Conservation (phyloP, 1,284 basidiomycete species). For the Testicularia cyperi region DNA sequence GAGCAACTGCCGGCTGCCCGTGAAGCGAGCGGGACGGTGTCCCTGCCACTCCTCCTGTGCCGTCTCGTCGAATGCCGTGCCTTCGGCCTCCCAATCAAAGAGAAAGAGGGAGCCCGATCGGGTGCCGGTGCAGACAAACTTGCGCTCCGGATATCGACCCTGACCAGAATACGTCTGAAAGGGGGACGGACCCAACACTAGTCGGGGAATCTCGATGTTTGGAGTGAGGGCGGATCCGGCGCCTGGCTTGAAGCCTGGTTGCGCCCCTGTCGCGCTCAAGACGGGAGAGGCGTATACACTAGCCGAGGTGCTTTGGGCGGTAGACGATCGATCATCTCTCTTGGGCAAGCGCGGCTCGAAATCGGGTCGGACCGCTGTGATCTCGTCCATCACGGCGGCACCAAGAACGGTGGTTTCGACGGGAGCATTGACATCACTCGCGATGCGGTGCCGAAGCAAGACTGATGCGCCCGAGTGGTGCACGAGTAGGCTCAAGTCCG, state of each 20-base stretch:
- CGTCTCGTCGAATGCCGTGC: constrained; percentile 14
- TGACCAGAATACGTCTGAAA: constrained; percentile 14
- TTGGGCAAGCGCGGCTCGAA: constrained; percentile 45
- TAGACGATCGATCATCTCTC: constrained; percentile 16
- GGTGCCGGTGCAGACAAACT: constrained; percentile 53
- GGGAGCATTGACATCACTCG: background rate
- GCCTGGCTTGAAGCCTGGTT: background rate
- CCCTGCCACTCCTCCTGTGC: constrained; percentile 44
- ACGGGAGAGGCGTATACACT: constrained; percentile 23
- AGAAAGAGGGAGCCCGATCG: constrained; percentile 44
- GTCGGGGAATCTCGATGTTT: constrained; percentile 1
- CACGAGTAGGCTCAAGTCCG: constrained; percentile 22
- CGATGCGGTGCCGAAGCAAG: constrained; percentile 32
- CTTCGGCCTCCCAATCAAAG: constrained; percentile 49
- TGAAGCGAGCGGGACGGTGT: constrained; percentile 66
- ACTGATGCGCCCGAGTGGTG: constrained; percentile 34
- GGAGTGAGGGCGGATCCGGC: background rate
- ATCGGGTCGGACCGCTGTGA: constrained; percentile 46
- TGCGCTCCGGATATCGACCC: constrained; percentile 43
- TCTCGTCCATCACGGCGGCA: constrained; percentile 35
- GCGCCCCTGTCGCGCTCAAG: constrained; percentile 11
- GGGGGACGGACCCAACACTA: constrained; percentile 25
- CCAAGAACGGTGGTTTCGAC: constrained; percentile 42
- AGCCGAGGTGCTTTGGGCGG: constrained; percentile 13
- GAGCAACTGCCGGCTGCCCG: constrained; percentile 68